phyloP scores from a whole-genome alignment of 2,329 filamentous ascomycete genomes.

The Pseudocercospora fijiensis region DNA sequence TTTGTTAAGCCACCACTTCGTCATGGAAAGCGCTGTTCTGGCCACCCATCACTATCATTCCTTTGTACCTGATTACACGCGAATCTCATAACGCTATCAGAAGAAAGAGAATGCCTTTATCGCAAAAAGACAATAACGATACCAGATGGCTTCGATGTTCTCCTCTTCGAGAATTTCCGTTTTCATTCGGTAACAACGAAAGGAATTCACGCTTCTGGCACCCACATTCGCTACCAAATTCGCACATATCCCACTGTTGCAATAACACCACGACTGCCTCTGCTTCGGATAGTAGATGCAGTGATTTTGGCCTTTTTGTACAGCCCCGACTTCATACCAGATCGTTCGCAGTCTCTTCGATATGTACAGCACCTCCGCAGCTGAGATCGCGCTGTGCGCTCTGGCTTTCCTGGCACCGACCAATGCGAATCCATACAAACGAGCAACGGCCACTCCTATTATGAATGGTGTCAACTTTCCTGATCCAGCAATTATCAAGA shows the following conservation, averaged over 20 bases:
- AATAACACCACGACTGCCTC: neutral
- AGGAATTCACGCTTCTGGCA: neutral
- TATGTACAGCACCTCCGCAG: conserved; percentile 13
- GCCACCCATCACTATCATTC: neutral
- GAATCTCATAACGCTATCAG: neutral
- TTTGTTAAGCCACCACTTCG: conserved; percentile 5
- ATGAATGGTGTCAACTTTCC: conserved; percentile 50
- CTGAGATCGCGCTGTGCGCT: conserved; percentile 14
- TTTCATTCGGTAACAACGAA: neutral
- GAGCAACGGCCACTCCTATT: conserved; percentile 24
- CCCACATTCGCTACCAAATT: conserved; percentile 1
- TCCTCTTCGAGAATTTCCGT: neutral
- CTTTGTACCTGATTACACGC: neutral
- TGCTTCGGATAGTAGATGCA: neutral
- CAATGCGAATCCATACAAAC: conserved; percentile 11
- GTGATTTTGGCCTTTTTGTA: neutral
- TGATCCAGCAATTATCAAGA: conserved; percentile 38
- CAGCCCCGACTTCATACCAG: neutral
- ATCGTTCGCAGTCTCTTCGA: neutral
- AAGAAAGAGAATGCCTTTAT: neutral
- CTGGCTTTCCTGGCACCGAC: neutral
- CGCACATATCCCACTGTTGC: neutral
- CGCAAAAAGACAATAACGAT: neutral
- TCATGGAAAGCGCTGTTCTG: neutral
- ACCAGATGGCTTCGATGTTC: neutral